phyloP scores from a whole-genome alignment of 2,329 filamentous ascomycete species.

The Neodidymelliopsis sp. region DNA sequence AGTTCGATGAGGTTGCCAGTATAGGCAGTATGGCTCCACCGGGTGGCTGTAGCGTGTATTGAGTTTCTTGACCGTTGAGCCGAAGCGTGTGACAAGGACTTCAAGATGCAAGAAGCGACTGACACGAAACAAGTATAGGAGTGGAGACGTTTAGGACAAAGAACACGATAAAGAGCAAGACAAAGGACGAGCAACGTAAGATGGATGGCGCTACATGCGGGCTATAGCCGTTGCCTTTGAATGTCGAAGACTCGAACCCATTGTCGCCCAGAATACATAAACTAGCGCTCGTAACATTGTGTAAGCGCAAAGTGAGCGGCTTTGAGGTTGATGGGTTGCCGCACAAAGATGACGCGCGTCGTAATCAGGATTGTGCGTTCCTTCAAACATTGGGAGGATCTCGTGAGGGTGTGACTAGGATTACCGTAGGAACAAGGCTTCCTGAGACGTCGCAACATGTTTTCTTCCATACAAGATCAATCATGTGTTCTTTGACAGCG shows the following conservation, averaged over 20 bases:
- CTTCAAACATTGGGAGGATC: slow-evolving; percentile 24
- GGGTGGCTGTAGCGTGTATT: slow-evolving; percentile 6
- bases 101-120: neutral
- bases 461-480: slow-evolving; percentile 9
- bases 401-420: slow-evolving; percentile 10
- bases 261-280: slow-evolving; percentile 18
- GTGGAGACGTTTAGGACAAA: too few relatives aligned
- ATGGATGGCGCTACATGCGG: neutral
- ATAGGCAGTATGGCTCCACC: slow-evolving; percentile 17
- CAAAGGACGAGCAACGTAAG: neutral
- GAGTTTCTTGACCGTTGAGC: neutral
- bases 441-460: slow-evolving; percentile 15
- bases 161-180: neutral
- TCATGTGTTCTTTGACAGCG: slow-evolving; percentile 20
- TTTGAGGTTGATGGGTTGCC: slow-evolving; percentile 25
- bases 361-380: slow-evolving; percentile 18
- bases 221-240: neutral
- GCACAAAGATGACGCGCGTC: slow-evolving; percentile 40
- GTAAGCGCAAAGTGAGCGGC: slow-evolving; percentile 24
- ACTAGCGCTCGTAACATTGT: slow-evolving; percentile 19
- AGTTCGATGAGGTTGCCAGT: slow-evolving; percentile 13
- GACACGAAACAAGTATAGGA: too few relatives aligned
- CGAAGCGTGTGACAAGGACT: neutral
- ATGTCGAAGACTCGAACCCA: neutral
- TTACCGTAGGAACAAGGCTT: neutral